These are phyloP conservation scores for Xerocomus alliaceus DNA, from an alignment of 1,284 basidiomycete genomes.

Conservation along the genomic window DNA sequence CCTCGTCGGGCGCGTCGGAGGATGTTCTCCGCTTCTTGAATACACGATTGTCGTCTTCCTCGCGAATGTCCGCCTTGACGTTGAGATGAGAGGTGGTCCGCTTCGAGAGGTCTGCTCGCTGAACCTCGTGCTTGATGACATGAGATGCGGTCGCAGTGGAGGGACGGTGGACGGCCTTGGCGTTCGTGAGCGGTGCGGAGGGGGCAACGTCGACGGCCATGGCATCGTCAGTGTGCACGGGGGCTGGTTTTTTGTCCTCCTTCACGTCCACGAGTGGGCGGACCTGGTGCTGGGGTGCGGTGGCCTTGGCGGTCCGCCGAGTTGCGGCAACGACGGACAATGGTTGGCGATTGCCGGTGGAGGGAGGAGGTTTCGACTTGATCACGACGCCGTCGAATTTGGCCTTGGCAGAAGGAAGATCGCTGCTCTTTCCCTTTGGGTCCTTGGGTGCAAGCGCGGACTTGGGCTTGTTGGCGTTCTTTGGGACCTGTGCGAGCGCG, in stretches of 20 bases:
- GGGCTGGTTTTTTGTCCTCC: conserved; percentile 39
- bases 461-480: conserved; percentile 56
- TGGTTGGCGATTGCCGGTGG: conserved; percentile 45
- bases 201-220: conserved; percentile 61
- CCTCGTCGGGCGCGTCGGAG: conserved; percentile 65
- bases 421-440: conserved; percentile 54
- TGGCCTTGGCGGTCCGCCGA: conserved; percentile 36
- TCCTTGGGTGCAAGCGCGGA: conserved; percentile 36
- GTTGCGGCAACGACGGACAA: conserved; percentile 46
- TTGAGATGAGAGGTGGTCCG: conserved; percentile 35
- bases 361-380: conserved; percentile 50
- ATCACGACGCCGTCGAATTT: conserved; percentile 64
- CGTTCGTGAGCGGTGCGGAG: neutral
- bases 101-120: conserved; percentile 36
- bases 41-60: conserved; percentile 58
- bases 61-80: conserved; percentile 43
- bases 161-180: conserved; percentile 17
- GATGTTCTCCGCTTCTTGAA: conserved; percentile 79
- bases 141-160: conserved; percentile 13
- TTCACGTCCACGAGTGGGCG: conserved; percentile 44
- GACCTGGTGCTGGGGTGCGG: conserved; percentile 28
- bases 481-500: conserved; percentile 71
- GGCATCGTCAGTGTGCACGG: conserved; percentile 52
- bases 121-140: conserved; percentile 37
- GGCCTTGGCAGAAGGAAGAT: conserved; percentile 43